Evolutionary conservation across 2,329 filamentous ascomycete genomes (phyloP).

Genomic region (Beauveria varroae): DNA sequence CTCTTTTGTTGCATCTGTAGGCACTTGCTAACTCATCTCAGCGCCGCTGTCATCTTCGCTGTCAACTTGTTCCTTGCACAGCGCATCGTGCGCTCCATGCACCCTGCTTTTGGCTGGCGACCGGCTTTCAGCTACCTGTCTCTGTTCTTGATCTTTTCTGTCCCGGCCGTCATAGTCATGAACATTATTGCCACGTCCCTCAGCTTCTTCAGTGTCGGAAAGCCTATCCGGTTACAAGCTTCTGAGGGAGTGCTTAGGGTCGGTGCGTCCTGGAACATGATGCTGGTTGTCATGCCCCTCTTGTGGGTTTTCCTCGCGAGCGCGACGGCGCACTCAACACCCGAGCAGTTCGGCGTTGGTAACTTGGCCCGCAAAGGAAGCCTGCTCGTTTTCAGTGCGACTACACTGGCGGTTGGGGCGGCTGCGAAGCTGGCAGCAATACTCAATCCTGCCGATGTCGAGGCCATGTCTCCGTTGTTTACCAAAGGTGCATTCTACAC

Average conservation of each 20-base stretch:
- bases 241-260: conserved; percentile 15
- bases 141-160: conserved; percentile 20
- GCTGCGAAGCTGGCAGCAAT: conserved; percentile 14
- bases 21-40: conserved; percentile 1
- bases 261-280: conserved; percentile 18
- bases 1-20: not conserved
- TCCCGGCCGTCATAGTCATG: conserved; percentile 22
- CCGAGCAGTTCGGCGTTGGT: conserved; percentile 26
- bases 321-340: conserved; percentile 20
- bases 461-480: conserved; percentile 21
- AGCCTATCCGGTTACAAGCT: not conserved
- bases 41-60: conserved; percentile 27
- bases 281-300: conserved; percentile 17
- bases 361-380: conserved; percentile 21
- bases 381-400: conserved; percentile 19
- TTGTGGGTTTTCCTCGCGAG: conserved; percentile 17
- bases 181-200: conserved; percentile 24
- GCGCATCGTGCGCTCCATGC: conserved; percentile 30
- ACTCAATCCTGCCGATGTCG: not conserved
- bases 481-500: conserved; percentile 27
- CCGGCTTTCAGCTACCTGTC: conserved; percentile 18
- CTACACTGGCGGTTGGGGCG: conserved; percentile 16
- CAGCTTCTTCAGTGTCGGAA: conserved; percentile 14
- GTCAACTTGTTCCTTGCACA: conserved; percentile 33
- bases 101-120: conserved; percentile 29